Base-by-base conservation (phyloP, 2,329 filamentous ascomycete genomes). In the Sclerotinia glacialis region DNA sequence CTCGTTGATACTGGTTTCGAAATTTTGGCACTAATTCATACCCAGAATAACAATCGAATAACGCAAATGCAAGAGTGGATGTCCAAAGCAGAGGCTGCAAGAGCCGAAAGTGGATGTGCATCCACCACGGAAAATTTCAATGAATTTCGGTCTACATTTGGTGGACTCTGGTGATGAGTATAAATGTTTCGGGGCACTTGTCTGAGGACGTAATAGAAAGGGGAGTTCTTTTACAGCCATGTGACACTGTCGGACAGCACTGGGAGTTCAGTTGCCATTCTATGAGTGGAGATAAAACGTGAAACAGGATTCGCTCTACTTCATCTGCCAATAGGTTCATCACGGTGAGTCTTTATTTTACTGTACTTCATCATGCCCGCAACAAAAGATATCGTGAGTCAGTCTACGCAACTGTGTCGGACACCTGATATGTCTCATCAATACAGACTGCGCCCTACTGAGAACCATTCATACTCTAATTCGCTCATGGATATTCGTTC, bases 1-100 rank as follows among this genome's bases (percentile, higher is more conserved):
- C 79, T 64, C 40, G 60, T 37, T n/a, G 44, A 49, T 37, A 50
- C 31, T 50, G 37, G 12, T n/a, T 2, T 26, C 9, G 34, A 34
- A 61, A 49, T 18, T 23, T 8, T 26, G 5, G 42, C 42, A 26
- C 70, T 75, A 40, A 76, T 54, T 46, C 67, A 37, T 31, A 44
- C 44, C 44, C 68, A 86, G 79, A 87, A 88, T 71, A 81, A 85
- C 66, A 85, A 85, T 67, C 80, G 90, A 28, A 83, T 90, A 67
- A 80, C 85, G 72, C 87, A 87, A 76, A 90, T 92, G 64, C 75
- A 79, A 65, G 82, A 86, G 70, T 92, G 85, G 84, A 73, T 89
- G 75, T 83, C 85, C 0, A 77, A 83, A 69, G 86, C 86, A 2
- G 71, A 86, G 71, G 79, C 84, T 52, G 86, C 83, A 76, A 79